Evolutionary conservation across 139 green algal species (phyloP).

Genomic region (Chlamydomonas urium): DNA sequence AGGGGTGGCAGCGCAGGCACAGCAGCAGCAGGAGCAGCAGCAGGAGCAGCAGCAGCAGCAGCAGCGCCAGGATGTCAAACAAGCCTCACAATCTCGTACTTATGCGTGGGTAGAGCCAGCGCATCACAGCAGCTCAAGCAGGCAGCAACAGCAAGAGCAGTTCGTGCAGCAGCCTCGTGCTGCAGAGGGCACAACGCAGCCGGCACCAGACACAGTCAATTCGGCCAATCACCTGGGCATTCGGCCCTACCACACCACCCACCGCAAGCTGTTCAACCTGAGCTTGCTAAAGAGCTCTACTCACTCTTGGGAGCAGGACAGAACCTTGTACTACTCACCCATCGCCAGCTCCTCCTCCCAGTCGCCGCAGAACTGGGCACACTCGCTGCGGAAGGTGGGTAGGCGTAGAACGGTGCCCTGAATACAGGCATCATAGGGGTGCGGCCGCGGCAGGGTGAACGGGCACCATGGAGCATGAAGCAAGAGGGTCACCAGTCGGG

Average conservation of each 20-base stretch:
- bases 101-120: not conserved
- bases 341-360: not conserved
- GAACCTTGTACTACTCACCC: constrained; percentile 3
- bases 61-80: not conserved
- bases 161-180: not conserved
- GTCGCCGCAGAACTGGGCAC: not conserved
- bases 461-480: not conserved
- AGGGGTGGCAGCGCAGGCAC: no score
- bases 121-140: not conserved
- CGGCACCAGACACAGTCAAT: not conserved
- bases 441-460: not conserved
- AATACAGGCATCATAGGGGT: not conserved
- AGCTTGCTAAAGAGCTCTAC: constrained; percentile 2
- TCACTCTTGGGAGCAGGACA: constrained; percentile 8
- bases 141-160: no score
- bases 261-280: constrained; percentile 9
- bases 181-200: not conserved
- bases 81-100: not conserved
- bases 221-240: not conserved
- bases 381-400: constrained; percentile 1
- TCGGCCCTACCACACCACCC: constrained; percentile 1
- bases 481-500: not conserved
- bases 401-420: not conserved
- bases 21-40: no score
- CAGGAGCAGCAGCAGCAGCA: no score